Base-by-base conservation (phyloP, 176 grass and related monocot species). In the Avena sativa region DNA sequence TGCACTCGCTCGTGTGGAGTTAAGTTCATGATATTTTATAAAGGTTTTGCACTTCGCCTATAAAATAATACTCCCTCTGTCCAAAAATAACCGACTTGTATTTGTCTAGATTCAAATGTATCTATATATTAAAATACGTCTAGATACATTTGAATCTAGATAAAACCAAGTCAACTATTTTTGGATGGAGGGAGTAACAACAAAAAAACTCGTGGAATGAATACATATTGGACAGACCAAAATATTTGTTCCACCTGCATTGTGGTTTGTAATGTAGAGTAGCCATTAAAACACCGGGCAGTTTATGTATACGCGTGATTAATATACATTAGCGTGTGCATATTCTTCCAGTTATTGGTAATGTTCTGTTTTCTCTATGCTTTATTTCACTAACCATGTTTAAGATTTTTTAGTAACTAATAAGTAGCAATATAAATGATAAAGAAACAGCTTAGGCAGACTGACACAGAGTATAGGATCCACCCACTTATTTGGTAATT, bases 1-100 rank as follows among this genome's bases (percentile, higher is more conserved):
- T 40, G 62, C 73, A 32, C 46, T 9, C 0, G 11, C 25, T 16
- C 62, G 16, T 51, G 40, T 76, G 57, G 32, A 36, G 44, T 77
- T 13, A 59, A 76, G 40, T n/a, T 78, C 73, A 53, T 65, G 30
- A 16, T 53, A 6, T n/a, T 21, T 59, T 82, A 13, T 70, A 82
- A 36, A 84, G 36, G 14, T 16, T 32, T 15, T 46, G 34, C 53
- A 83, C 50, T 84, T 40, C 5, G 9, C 21, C 69, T 74, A 15
- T 26, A 66, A 15, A 66, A 8, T 66, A 15, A 66, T 66, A 34
- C 32, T 34, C 32, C 32, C 38, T 40, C 38, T 40, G 38, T 40
- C 38, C 38, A 40, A 6, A 40, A 40, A 40, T 40, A 40, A 40
- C 0, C 38, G 38, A 40, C 5, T 40, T 40, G 38, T 6, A 5